Evolutionary conservation across 306 rosid genomes (phyloP), one percentile per base, ranked within the genome.

Genomic region (Hippophae rhamnoides): DNA sequence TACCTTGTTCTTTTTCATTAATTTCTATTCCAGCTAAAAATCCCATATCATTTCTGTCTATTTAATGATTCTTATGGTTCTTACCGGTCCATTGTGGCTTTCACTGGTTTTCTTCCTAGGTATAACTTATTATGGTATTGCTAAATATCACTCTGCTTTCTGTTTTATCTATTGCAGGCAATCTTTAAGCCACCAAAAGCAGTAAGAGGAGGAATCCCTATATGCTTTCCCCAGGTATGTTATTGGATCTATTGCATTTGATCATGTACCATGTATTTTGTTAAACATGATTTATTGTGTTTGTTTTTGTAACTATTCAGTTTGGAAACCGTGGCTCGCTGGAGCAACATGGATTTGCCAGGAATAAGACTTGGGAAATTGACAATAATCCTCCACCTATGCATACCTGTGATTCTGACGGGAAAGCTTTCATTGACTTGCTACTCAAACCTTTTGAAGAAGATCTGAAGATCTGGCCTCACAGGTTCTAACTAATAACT

Each of bases 181-280:
- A 66, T 82, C 54, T 84, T 82, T 58, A 77, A 60, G 74, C 95
- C 93, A 48, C 95, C 99, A 4, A 78, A 61, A 43, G 84, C 96
- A 48, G 89, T 87, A 3, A 62, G 96, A 70, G 99, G 96, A 71
- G 99, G 99, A 71, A 88, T 92, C 63, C 90, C 89, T 68, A 83
- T 88, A 54, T 88, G 99, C 68, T 92, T 92, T 48, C 96, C 99
- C 14, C 96, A 92, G 88, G 96, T 87, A 71, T 31, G 9, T 31
- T 31, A 31, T 31, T 31, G 38, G 46, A 6, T 42, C 54, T 52
- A 26, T 40, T 44, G 59, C 7, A 60, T 53, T 12, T 13, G 45
- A 14, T 49, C 40, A 6, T 11, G 45, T 31, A 31, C 38, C n/a
- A 6, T 6, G 5, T 26, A 10, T 54, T 53, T 50, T 14, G 6